Evolutionary conservation across 345 rosid species (phyloP).

Genomic region (Bruguiera sexangula): DNA sequence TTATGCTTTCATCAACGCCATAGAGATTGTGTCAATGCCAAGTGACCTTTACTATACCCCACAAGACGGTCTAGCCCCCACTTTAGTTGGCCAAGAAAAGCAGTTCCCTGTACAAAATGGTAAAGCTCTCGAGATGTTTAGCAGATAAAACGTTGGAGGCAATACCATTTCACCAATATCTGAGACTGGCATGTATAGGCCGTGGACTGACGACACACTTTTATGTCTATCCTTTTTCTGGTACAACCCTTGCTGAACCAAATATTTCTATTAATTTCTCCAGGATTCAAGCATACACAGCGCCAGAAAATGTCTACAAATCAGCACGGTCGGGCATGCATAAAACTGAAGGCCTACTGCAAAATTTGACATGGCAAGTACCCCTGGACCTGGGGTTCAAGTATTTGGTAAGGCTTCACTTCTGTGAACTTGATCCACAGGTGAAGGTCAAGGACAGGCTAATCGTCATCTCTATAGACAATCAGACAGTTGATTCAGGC

Average conservation of each 20-base stretch:
- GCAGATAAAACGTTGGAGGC: conserved; percentile 12
- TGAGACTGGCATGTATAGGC: conserved; percentile 9
- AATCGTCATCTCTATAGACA: conserved; percentile 8
- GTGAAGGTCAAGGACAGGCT: background rate
- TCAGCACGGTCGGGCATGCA: background rate
- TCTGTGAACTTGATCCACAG: background rate
- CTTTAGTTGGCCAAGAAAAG: background rate
- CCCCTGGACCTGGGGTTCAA: background rate
- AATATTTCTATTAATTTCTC: background rate
- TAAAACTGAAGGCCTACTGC: background rate
- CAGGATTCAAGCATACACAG: background rate
- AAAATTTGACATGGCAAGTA: conserved; percentile 7
- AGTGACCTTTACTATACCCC: conserved; percentile 3
- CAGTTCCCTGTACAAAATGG: background rate
- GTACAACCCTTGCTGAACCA: too few species aligned
- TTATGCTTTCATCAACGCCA: conserved; percentile 11
- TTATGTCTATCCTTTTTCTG: background rate
- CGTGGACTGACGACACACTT: background rate
- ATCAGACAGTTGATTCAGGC: conserved; percentile 7
- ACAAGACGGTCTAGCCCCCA: background rate
- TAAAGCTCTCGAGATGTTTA: background rate
- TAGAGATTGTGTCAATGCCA: conserved; percentile 16
- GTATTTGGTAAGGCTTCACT: conserved; percentile 18
- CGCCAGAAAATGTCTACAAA: background rate
- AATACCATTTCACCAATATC: background rate